A percentile compares a stretch with the other conserved stretches of the same genome.
phyloP scores from a whole-genome alignment of 306 rosid genomes.

The Acacia melanoxylon region DNA sequence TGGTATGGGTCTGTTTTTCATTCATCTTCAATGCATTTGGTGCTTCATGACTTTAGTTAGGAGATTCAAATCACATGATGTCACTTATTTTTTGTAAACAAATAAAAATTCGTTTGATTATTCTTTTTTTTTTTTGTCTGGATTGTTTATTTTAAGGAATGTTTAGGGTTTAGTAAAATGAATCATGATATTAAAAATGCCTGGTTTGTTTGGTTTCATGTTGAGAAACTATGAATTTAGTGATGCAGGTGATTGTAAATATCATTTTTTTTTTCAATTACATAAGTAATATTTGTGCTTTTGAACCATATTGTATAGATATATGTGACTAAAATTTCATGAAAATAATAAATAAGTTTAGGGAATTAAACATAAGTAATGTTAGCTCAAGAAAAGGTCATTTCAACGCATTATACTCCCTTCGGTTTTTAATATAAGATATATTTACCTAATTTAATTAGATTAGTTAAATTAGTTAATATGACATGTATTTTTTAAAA shows the following conservation, averaged over 20 bases:
- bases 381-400: no score
- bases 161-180: not conserved
- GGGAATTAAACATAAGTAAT: no score
- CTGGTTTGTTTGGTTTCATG: not conserved
- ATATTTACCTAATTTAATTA: no score
- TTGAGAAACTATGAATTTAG: not conserved
- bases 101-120: not conserved
- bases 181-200: not conserved
- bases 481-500: no score
- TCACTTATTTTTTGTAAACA: not conserved
- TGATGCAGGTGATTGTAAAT: not conserved
- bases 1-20: not conserved
- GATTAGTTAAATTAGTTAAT: no score
- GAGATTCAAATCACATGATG: conserved; percentile 47
- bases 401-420: no score
- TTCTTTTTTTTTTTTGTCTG: not conserved
- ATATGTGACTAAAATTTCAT: not conserved
- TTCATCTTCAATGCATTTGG: conserved; percentile 26
- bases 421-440: no score
- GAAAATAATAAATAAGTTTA: not conserved
- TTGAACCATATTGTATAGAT: no score
- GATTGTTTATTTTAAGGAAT: not conserved
- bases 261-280: no score
- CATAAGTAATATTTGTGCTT: no score
- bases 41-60: conserved; percentile 40